These are phyloP conservation scores for Tolypocladium ophioglossoides DNA, from an alignment of 2,329 filamentous ascomycete species.

Conservation along the genomic window DNA sequence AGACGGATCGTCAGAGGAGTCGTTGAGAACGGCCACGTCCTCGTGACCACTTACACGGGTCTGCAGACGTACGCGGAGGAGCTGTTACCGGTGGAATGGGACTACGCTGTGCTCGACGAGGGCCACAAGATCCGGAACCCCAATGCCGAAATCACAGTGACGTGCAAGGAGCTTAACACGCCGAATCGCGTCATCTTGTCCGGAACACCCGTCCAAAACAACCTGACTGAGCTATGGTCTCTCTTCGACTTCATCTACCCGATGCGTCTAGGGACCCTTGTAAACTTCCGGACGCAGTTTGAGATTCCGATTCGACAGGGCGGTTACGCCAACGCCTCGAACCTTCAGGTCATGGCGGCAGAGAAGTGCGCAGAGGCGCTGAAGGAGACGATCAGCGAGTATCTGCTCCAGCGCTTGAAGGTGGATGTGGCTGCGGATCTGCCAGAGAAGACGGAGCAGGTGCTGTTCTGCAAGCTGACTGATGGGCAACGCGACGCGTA, in stretches of 20 bases:
- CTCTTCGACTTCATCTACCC: constrained; percentile 96
- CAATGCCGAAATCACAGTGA: constrained; percentile 86
- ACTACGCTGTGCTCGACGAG: constrained; percentile 88
- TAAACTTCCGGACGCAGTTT: constrained; percentile 84
- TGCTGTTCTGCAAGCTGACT: constrained; percentile 90
- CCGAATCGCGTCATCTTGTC: constrained; percentile 87
- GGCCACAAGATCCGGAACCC: constrained; percentile 98
- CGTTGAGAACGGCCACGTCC: constrained; percentile 73
- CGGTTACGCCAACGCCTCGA: constrained; percentile 90
- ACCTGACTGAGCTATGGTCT: constrained; percentile 89
- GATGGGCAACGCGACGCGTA: constrained; percentile 67
- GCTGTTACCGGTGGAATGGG: constrained; percentile 77
- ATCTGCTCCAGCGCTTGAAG: constrained; percentile 85
- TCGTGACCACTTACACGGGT: constrained; percentile 92
- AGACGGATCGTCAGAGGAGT: constrained; percentile 75
- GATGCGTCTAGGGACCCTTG: constrained; percentile 84
- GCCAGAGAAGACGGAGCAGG: constrained; percentile 91
- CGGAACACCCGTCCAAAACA: constrained; percentile 96
- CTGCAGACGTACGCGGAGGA: constrained; percentile 85
- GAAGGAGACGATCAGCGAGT: constrained; percentile 88
- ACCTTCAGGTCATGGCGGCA: constrained; percentile 87
- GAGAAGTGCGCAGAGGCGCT: constrained; percentile 89
- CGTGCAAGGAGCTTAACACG: constrained; percentile 88
- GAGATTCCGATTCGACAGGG: constrained; percentile 89
- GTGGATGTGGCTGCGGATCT: constrained; percentile 87